A percentile compares a stretch with the other conserved stretches of the same genome.
Conservation (phyloP, 164 flowering plant genomes). For the Brasenia schreberi region DNA sequence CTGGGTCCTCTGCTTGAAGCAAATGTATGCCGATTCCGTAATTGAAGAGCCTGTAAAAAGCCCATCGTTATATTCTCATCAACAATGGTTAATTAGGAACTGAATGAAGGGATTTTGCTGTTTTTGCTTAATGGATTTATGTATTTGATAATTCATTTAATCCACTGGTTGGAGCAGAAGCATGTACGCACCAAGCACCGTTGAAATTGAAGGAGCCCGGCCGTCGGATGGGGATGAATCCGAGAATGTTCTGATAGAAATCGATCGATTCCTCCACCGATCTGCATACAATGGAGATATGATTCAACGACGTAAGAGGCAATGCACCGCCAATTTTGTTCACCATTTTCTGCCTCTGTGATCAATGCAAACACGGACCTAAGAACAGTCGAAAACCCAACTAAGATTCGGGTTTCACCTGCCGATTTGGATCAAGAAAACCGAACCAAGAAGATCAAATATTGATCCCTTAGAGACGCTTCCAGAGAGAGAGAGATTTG, state of each 20-base stretch:
- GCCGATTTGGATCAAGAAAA: background rate
- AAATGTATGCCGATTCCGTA: constrained; percentile 72
- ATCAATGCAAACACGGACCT: background rate
- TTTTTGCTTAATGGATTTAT: too few relatives aligned
- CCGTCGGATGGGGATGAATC: constrained; percentile 56
- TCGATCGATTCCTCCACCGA: constrained; percentile 49
- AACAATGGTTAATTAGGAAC: too few relatives aligned
- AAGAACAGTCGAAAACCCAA: background rate
- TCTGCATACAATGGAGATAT: constrained; percentile 55
- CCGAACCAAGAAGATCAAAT: too few relatives aligned
- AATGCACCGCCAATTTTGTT: constrained; percentile 30
- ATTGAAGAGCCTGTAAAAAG: constrained; percentile 38
- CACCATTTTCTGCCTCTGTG: constrained; percentile 16
- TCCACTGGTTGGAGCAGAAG: background rate
- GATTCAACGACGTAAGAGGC: constrained; percentile 56
- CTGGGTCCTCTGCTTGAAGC: constrained; percentile 51
- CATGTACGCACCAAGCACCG: constrained; percentile 54
- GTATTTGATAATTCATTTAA: background rate
- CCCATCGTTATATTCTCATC: too few relatives aligned
- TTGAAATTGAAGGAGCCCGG: constrained; percentile 77
- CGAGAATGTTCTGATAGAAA: constrained; percentile 56
- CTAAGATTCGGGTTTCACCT: background rate
- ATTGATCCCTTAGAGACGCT: too few relatives aligned
- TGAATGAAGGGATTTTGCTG: too few relatives aligned
- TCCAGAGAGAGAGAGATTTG: too few relatives aligned